Base-by-base conservation (phyloP, 768 basidiomycete species). In the Podaxis sp. region DNA sequence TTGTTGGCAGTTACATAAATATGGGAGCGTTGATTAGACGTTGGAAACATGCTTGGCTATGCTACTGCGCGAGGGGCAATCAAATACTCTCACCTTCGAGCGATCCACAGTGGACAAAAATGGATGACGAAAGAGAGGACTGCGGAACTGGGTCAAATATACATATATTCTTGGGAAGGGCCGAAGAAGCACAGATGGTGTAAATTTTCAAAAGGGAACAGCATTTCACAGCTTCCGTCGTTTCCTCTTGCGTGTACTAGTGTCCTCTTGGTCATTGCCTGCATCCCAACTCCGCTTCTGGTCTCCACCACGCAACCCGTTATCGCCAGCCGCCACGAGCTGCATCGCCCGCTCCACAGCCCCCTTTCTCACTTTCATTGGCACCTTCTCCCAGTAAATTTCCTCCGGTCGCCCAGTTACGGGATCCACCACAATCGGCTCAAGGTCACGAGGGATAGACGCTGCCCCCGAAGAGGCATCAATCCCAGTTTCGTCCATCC, bases 321-420 rank as follows among this genome's bases (percentile, higher is more conserved):
- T 15, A 55, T 19, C 42, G 24, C 13, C 56, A 11, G 4, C 17
- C 1, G n/a, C 40, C 36, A 42, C 15, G 65, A 40, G 36, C 17
- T 57, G 26, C 1, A 80, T 63, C 0, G 79, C 81, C 69, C 78
- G 84, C 48, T 79, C 78, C 44, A 90, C 82, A 0, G 92, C 90
- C 66, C 84, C 81, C 53, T 75, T 72, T 15, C 86, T 77, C 26
- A 92, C 79, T 69, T 89, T 92, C 68, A 88, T 85, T 0, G 92
- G 92, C 0, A 93, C 86, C 64, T 87, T 87, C 59, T 86, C 82
- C 92, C 92, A 93, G 68, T 93, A 93, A 40, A 93, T 59, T 62
- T 82, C 84, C 67, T 92, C 92, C 62, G 81, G 78, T 71, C 75
- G 84, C 2, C 89, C 92, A 2, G 73, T 69, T 0, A 93, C 84